A percentile compares a stretch with the other conserved stretches of the same genome.
Conservation (phyloP, 305 asterid genomes). For the Fraxinus paxiana region DNA sequence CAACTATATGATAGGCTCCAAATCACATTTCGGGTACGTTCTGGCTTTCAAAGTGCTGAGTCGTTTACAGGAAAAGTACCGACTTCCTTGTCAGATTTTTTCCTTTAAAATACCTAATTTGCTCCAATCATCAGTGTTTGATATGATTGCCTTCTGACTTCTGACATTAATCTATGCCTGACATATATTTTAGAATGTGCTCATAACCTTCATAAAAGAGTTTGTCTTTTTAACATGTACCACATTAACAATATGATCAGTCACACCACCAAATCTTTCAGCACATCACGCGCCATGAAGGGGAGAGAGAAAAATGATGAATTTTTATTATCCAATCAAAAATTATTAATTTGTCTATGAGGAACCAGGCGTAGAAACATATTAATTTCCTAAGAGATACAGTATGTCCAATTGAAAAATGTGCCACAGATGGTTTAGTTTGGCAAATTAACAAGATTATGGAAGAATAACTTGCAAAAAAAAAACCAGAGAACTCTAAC, state of each 20-base stretch:
- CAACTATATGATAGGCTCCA: conserved; percentile 1
- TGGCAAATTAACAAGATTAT: not conserved
- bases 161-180: not conserved
- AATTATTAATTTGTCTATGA: not conserved
- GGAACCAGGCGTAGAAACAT: not conserved
- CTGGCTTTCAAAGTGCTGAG: too few species aligned
- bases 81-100: not conserved
- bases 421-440: not conserved
- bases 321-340: not conserved
- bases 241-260: not conserved
- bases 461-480: not conserved
- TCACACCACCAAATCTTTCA: not conserved
- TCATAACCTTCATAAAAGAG: not conserved
- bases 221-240: not conserved
- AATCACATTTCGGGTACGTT: not conserved
- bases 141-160: not conserved
- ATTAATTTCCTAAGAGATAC: not conserved
- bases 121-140: not conserved
- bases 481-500: not conserved
- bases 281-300: not conserved
- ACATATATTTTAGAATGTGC: not conserved
- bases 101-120: not conserved
- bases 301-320: not conserved
- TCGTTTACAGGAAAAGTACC: too few species aligned
- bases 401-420: not conserved